These are phyloP conservation scores for Aspergillus fischeri DNA, from an alignment of 2,329 filamentous ascomycete species.

Conservation along the genomic window DNA sequence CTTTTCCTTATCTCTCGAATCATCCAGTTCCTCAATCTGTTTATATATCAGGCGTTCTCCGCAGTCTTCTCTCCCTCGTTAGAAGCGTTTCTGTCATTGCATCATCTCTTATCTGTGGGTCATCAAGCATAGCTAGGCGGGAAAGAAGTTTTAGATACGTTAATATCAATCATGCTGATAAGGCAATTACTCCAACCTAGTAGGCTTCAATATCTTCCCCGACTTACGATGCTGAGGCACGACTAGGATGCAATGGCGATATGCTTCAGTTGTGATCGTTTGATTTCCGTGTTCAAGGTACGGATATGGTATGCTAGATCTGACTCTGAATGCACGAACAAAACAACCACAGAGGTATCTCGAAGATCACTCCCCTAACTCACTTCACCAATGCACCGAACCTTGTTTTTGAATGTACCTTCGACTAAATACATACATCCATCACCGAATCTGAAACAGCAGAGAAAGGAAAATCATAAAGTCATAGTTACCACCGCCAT, in stretches of 20 bases:
- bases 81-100: not conserved
- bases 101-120: not conserved
- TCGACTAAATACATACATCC: not conserved
- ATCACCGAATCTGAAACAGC: conserved; percentile 1
- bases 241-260: no score
- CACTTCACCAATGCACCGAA: not conserved
- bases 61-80: not conserved
- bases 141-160: not conserved
- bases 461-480: conserved; percentile 10
- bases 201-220: not conserved
- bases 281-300: not conserved
- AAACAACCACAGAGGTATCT: not conserved
- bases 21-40: not conserved
- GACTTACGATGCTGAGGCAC: no score
- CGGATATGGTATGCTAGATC: not conserved
- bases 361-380: not conserved
- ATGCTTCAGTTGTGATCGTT: not conserved
- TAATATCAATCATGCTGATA: not conserved
- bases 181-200: not conserved
- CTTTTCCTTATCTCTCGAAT: not conserved
- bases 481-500: conserved; percentile 5
- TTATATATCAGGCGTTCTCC: not conserved
- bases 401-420: not conserved
- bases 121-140: not conserved
- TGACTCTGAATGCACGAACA: not conserved